Base-by-base conservation (phyloP, 2,329 filamentous ascomycete genomes). In the Aspergillus udagawae region DNA sequence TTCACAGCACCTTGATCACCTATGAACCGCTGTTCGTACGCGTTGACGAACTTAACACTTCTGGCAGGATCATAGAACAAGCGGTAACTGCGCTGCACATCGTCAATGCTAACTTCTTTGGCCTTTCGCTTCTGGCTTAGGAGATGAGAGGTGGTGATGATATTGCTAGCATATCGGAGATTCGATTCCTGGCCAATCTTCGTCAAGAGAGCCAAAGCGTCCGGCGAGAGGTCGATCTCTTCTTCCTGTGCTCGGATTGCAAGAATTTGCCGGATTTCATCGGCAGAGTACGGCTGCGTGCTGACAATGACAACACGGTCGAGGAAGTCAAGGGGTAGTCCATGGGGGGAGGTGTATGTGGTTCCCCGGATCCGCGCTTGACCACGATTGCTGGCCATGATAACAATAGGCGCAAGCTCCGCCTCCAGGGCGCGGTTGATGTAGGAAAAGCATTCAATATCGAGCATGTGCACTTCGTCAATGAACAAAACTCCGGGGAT, bases 391-490 rank as follows among this genome's bases (percentile, higher is more conserved):
- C 90, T 96, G 54, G 94, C 94, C 94, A 99, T 99, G 77, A 99
- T 99, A 74, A 99, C 92, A 63, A 99, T 92, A 42, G 94, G 94
- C 1, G 94, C 92, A 32, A 99, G 83, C 68, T 97, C 92, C 59
- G 92, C 91, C 77, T 99, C 94, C 48, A 99, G 82, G 0, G 94
- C 94, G 53, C 94, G 90, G 80, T 99, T 99, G 82, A 99, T 89
- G 80, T 96, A 99, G 48, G 92, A 95, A 81, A 96, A 99, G 80
- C 93, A 97, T 77, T 99, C 94, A 63, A 97, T 97, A 74, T 99
- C 94, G 57, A 99, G 89, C 93, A 99, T 97, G 81, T 99, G 94
- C 4, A 99, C 93, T 79, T 99, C 94, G 70, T 99, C 94, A 69
- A 99, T 96, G 81, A 99, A 99, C 7, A 99, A 80, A 7, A 99